phyloP scores from a whole-genome alignment of 345 rosid species.

The Eucalyptus sp. region DNA sequence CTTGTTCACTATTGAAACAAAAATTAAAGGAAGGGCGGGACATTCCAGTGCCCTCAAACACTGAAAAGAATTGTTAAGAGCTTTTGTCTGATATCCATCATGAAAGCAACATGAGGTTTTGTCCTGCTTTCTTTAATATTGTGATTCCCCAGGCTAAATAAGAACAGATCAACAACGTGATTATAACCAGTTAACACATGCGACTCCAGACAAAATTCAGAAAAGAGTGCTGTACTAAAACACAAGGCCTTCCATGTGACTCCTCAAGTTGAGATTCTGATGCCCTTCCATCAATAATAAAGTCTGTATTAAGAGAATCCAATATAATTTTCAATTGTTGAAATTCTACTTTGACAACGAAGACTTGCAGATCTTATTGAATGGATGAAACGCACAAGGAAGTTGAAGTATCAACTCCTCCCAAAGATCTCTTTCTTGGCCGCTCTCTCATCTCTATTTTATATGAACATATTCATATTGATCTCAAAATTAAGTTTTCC shows the following conservation, averaged over 20 bases:
- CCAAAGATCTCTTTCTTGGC: slow-evolving; percentile 38
- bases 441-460: slow-evolving; percentile 20
- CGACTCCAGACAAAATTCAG: neutral
- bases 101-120: neutral
- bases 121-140: neutral
- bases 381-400: slow-evolving; percentile 57
- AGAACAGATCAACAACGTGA: neutral
- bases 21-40: neutral
- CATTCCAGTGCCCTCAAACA: neutral
- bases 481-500: slow-evolving; percentile 45
- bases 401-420: slow-evolving; percentile 33
- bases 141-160: neutral
- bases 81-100: neutral
- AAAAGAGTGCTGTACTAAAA: neutral
- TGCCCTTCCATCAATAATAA: neutral
- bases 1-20: neutral
- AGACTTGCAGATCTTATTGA: slow-evolving; percentile 40
- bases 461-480: slow-evolving; percentile 45
- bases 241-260: neutral
- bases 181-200: neutral
- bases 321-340: neutral
- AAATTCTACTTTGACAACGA: neutral
- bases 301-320: neutral
- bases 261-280: neutral
- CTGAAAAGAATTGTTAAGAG: neutral